Evolutionary conservation across 2,329 filamentous ascomycete genomes (phyloP), one percentile per base, ranked within the genome.

Genomic region (Verticillium albo-atrum): DNA sequence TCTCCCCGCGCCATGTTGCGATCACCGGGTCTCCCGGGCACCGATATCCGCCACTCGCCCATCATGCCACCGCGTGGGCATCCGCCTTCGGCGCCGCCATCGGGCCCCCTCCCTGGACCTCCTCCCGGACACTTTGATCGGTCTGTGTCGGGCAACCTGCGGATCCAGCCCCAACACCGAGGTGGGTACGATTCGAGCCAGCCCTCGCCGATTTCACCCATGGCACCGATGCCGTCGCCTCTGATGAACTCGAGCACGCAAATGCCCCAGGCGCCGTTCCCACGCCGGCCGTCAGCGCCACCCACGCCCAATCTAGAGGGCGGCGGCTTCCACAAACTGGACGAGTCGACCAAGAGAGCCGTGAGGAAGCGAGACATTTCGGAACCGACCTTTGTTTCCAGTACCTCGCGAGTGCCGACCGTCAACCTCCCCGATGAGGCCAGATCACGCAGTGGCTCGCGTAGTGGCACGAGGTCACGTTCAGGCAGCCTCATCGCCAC

Each of bases 321-420:
- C 42, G 14, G 66, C 12, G 61, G 57, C 12, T 54, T 50, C 67
- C n/a, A 68, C 71, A n/a, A 66, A 20, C 65, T 76, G 6, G 74
- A 74, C 54, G 75, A 78, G 25, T 66, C 70, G 1, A 72, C 72
- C 67, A 80, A 74, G 64, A 75, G 77, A 10, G 67, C 72, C 20
- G 74, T 81, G 47, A 76, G 73, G 59, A 78, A 77, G 60, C 72
- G 74, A 60, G 81, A 83, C 25, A 80, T 82, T 52, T 81, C 80
- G 2, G 82, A 83, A 58, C 78, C 80, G 3, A 79, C 75, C 0
- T 78, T 82, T 55, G 69, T 81, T 20, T 77, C 74, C 64, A 76
- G 77, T 17, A 79, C 75, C 4, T 77, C 75, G n/a, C 77, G 75
- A 4, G 75, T 79, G 3, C 75, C 77, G 1, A 78, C 76, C 1